These are phyloP conservation scores for Nitzschia palea DNA, from an alignment of 108 stramenopile species.

Conservation along the genomic window DNA sequence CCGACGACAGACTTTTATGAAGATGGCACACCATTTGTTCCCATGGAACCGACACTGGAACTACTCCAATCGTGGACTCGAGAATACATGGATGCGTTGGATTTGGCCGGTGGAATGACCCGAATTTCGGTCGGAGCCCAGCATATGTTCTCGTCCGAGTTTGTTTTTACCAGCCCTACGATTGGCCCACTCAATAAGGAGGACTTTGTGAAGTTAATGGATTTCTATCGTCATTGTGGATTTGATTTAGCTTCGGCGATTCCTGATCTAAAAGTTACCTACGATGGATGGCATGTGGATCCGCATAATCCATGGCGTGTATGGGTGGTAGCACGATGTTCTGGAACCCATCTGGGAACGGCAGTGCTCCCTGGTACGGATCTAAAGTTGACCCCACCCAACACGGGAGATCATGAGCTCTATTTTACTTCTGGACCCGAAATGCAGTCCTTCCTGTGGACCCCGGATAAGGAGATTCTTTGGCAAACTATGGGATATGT, in stretches of 20 bases:
- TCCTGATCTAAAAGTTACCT: constrained; percentile 29
- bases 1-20: neutral
- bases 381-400: constrained; percentile 22
- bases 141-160: constrained; percentile 18
- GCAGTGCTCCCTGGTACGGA: constrained; percentile 17
- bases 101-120: constrained; percentile 36
- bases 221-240: constrained; percentile 23
- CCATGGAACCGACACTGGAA: constrained; percentile 18
- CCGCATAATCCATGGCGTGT: constrained; percentile 29
- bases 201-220: constrained; percentile 32
- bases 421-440: constrained; percentile 26
- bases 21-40: neutral
- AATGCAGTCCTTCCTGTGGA: constrained; percentile 33
- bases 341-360: constrained; percentile 33
- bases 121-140: constrained; percentile 25
- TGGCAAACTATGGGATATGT: constrained; percentile 31
- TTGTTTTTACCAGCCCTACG: constrained; percentile 30
- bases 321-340: constrained; percentile 29
- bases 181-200: constrained; percentile 26
- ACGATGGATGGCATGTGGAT: constrained; percentile 38
- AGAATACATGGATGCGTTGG: constrained; percentile 25
- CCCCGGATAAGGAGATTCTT: constrained; percentile 18
- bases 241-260: constrained; percentile 28
- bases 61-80: constrained; percentile 19
- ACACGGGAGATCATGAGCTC: neutral